phyloP scores from a whole-genome alignment of 2,329 filamentous ascomycete species.

The Dactylonectria estremocensis region DNA sequence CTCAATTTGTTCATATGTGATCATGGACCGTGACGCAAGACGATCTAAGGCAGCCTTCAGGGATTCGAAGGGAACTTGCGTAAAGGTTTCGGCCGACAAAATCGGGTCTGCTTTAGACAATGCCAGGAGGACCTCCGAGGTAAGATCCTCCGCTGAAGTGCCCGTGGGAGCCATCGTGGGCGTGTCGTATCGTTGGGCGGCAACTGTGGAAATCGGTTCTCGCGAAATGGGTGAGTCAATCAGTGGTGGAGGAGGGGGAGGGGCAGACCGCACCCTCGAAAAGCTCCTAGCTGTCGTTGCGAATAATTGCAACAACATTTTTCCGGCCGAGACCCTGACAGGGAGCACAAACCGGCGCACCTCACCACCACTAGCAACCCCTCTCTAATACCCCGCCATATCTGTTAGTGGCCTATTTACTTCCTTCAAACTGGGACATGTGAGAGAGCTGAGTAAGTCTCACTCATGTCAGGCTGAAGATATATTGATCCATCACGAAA shows the following conservation, averaged over 20 bases:
- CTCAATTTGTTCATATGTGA: conserved; percentile 88
- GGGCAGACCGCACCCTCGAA: conserved; percentile 27
- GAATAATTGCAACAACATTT: conserved; percentile 32
- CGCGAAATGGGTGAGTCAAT: conserved; percentile 29
- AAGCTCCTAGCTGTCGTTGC: conserved; percentile 27
- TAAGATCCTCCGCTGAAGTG: conserved; percentile 67
- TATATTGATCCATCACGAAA: too few relatives aligned
- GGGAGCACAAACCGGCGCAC: background rate
- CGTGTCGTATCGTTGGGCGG: conserved; percentile 11
- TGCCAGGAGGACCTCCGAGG: conserved; percentile 75
- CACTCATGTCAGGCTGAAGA: too few relatives aligned
- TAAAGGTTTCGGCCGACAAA: conserved; percentile 79
- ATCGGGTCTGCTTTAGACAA: conserved; percentile 74
- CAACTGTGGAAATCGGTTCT: conserved; percentile 20
- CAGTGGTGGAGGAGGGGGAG: conserved; percentile 34
- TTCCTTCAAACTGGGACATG: background rate
- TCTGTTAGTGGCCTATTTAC: background rate
- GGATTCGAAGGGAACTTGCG: conserved; percentile 73
- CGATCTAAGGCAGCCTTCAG: conserved; percentile 93
- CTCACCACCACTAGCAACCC: background rate
- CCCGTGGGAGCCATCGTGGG: conserved; percentile 32
- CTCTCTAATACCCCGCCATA: background rate
- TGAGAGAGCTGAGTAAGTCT: too few relatives aligned
- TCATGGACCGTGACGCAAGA: conserved; percentile 87
- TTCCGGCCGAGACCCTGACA: conserved; percentile 21